These are phyloP conservation scores for Daldinia loculata DNA, from an alignment of 495 filamentous ascomycete genomes.

Conservation along the genomic window DNA sequence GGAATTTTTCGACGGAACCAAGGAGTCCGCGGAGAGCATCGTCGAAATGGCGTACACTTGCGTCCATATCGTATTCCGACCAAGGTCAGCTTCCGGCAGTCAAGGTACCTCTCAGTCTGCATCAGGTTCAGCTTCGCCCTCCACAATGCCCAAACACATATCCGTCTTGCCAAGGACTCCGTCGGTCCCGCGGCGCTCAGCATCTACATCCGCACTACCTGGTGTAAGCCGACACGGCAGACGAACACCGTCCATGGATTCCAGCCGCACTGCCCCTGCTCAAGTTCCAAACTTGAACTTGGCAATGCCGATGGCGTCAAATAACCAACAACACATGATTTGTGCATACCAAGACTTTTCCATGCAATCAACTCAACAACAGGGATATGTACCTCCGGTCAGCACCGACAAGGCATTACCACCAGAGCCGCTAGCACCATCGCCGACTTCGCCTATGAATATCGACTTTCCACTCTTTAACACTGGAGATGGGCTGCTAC, in stretches of 20 bases:
- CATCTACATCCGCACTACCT: constrained; percentile 42
- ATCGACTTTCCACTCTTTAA: constrained; percentile 41
- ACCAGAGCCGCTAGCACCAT: constrained; percentile 42
- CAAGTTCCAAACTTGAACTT: constrained; percentile 28
- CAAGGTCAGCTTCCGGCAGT: constrained; percentile 31
- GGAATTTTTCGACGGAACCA: constrained; percentile 56
- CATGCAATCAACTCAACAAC: constrained; percentile 33
- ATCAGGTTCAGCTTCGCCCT: constrained; percentile 14
- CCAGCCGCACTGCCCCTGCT: constrained; percentile 8
- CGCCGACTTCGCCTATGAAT: constrained; percentile 44
- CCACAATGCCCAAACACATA: constrained; percentile 23
- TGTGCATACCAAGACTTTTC: constrained; percentile 36
- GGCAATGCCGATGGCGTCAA: constrained; percentile 15
- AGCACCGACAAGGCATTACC: constrained; percentile 44
- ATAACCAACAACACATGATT: constrained; percentile 22
- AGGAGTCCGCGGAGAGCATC: constrained; percentile 53
- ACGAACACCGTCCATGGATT: constrained; percentile 30
- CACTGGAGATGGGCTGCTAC: constrained; percentile 26
- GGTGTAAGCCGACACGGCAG: constrained; percentile 26
- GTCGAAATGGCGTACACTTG: constrained; percentile 54
- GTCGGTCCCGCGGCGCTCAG: constrained; percentile 37
- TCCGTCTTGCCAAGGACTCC: constrained; percentile 32
- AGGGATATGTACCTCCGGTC: constrained; percentile 18
- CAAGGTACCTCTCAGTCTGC: constrained; percentile 23
- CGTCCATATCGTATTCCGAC: constrained; percentile 52